Evolutionary conservation across 2,329 filamentous ascomycete species (phyloP).

Genomic region (Ascochyta pisi): DNA sequence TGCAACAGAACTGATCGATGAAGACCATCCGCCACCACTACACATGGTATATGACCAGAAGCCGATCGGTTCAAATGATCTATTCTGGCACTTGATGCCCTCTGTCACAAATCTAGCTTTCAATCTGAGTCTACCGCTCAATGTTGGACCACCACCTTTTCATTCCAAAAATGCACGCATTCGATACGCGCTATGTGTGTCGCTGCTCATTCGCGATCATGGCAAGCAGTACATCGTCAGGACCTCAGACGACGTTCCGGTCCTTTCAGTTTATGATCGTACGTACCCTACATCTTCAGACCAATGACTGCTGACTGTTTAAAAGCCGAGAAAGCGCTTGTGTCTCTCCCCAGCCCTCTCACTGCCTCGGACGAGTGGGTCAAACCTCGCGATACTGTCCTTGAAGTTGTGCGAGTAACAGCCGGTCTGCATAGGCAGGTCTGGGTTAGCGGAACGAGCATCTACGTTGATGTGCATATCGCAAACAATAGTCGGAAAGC

Average conservation of each 20-base stretch:
- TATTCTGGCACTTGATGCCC: slow-evolving; percentile 59
- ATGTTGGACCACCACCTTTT: slow-evolving; percentile 63
- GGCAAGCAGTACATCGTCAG: slow-evolving; percentile 59
- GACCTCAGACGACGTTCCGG: slow-evolving; percentile 57
- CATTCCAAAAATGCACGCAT: slow-evolving; percentile 60
- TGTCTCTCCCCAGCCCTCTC: slow-evolving; percentile 60
- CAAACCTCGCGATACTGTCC: slow-evolving; percentile 48
- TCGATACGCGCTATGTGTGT: slow-evolving; percentile 58
- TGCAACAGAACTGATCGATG: slow-evolving; percentile 59
- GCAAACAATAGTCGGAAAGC: slow-evolving; percentile 58
- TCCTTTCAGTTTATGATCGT: slow-evolving; percentile 63
- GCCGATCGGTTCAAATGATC: slow-evolving; percentile 46
- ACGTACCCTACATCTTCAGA: slow-evolving; percentile 24
- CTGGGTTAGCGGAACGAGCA: slow-evolving; percentile 63
- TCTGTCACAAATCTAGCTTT: slow-evolving; percentile 59
- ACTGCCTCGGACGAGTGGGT: slow-evolving; percentile 58
- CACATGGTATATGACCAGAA: slow-evolving; percentile 57
- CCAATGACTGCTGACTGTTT: slow-evolving; percentile 13
- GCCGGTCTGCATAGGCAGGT: slow-evolving; percentile 64
- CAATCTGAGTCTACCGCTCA: slow-evolving; percentile 60
- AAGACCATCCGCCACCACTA: slow-evolving; percentile 57
- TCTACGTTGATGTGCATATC: slow-evolving; percentile 62
- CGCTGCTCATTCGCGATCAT: slow-evolving; percentile 56
- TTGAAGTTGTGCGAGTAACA: slow-evolving; percentile 57
- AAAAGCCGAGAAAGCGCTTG: slow-evolving; percentile 60